Base-by-base conservation (phyloP, 768 basidiomycete genomes). In the Leccinum variicolor region DNA sequence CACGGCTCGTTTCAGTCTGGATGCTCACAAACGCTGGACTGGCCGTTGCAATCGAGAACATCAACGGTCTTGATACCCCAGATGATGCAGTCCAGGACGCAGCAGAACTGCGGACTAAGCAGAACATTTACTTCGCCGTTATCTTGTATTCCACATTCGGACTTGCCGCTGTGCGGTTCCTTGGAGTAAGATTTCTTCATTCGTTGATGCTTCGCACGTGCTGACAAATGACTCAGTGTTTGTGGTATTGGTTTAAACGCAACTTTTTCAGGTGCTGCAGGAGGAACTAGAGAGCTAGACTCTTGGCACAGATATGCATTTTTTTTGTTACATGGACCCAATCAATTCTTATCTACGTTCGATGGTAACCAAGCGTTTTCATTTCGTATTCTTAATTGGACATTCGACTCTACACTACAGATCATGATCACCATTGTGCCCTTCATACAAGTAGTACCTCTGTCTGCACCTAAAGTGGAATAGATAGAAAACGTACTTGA, bases 211-310 rank as follows among this genome's bases (percentile, higher is more conserved):
- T 58, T 45, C 54, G 26, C 6, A 49, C 3, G 17, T 25, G 53
- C 57, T 48, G 25, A 58, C 34, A 33, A 52, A 58, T 57, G 55
- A 6, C 29, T 3, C 62, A 93, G 91, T 92, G 90, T 71, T 68
- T 93, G 63, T 90, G 68, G 71, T 93, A 92, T 76, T 90, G 85
- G 79, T 81, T 92, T 78, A 89, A 82, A 73, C 83, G 90, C 62
- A 91, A 92, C 73, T 72, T 93, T 52, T 92, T 91, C 83, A 78
- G 87, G 62, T 88, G 80, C 72, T 93, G 87, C 81, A 82, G 91
- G 65, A 82, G 79, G 66, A 89, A 86, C 67, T 92, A 74, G 79
- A 29, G 31, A 53, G 52, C 3, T 36, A 39, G 29, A 45, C 41
- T 19, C 19, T 51, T 54, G 13, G 25, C 51, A 57, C 49, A 55